phyloP scores from a whole-genome alignment of 768 basidiomycete genomes.

The Leccinum ochraceum region DNA sequence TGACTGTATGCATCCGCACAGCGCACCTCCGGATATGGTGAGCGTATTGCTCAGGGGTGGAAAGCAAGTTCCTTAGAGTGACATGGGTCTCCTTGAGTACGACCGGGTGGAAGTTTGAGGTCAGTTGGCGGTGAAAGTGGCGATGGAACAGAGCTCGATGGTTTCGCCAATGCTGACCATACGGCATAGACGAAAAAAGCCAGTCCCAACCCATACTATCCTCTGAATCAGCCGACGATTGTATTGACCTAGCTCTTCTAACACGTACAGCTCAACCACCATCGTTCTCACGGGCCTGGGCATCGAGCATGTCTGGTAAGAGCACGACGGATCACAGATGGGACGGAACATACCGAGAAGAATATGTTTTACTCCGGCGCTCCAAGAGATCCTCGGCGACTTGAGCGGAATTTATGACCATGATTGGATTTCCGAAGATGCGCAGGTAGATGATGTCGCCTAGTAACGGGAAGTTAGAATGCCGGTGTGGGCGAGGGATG shows the following conservation, averaged over 20 bases:
- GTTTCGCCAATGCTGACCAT: conserved; percentile 37
- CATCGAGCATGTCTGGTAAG: not conserved
- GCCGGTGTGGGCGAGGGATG: not conserved
- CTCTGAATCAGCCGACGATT: not conserved
- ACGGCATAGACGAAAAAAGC: conserved; percentile 44
- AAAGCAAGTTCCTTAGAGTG: conserved; percentile 39
- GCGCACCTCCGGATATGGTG: conserved; percentile 38
- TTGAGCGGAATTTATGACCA: conserved; percentile 45
- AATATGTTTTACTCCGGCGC: conserved; percentile 45
- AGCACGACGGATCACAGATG: not conserved
- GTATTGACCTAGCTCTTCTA: not conserved
- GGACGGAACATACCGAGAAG: conserved; percentile 31
- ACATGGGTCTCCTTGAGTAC: conserved; percentile 39
- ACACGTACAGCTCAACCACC: conserved; percentile 44
- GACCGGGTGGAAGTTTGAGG: conserved; percentile 27
- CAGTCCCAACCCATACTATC: conserved; percentile 49
- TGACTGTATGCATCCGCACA: not conserved
- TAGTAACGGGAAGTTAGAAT: conserved; percentile 16
- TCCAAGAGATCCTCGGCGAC: conserved; percentile 47
- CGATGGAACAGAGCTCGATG: conserved; percentile 42
- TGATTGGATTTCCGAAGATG: conserved; percentile 46
- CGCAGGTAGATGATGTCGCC: conserved; percentile 50
- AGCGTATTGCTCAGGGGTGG: conserved; percentile 38
- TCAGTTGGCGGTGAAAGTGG: conserved; percentile 34
- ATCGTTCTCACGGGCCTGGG: conserved; percentile 41